Evolutionary conservation across 177 flowering plant species (phyloP).

Genomic region (Vitis hybrid): DNA sequence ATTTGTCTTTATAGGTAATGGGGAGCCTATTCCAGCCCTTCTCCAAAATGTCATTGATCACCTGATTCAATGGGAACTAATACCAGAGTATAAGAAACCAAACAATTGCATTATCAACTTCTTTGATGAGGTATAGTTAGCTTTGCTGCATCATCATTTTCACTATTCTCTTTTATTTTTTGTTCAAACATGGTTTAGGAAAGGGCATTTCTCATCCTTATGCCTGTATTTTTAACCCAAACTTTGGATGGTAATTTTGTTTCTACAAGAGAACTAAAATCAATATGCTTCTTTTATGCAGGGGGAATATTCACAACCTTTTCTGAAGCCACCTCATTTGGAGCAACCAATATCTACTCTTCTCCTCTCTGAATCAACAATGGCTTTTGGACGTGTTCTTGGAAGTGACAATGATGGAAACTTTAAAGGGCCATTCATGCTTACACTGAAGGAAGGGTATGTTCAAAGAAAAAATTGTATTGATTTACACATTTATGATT

Average conservation of each 20-base stretch:
- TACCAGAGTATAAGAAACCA: constrained; percentile 77
- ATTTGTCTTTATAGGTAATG: constrained; percentile 45
- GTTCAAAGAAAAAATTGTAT: background rate
- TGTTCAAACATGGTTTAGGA: background rate
- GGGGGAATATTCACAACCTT: constrained; percentile 95
- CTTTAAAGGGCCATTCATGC: constrained; percentile 76
- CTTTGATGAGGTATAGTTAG: constrained; percentile 77
- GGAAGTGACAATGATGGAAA: constrained; percentile 71
- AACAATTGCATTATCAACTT: constrained; percentile 91
- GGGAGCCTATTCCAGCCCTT: constrained; percentile 81
- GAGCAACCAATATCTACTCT: constrained; percentile 89
- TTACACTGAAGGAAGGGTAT: constrained; percentile 85
- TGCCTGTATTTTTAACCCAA: background rate
- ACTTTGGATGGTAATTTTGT: background rate
- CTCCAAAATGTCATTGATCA: constrained; percentile 77
- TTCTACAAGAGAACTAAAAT: background rate
- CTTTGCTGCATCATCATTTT: background rate
- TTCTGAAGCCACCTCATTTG: constrained; percentile 89
- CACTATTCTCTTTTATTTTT: background rate
- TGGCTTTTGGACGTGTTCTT: constrained; percentile 87
- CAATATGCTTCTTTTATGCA: constrained; percentile 25
- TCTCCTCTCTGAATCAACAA: constrained; percentile 70
- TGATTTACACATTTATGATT: background rate
- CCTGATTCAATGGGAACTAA: constrained; percentile 73
- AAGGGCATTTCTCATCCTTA: background rate